These are phyloP conservation scores for Fusarium devonianum DNA, from an alignment of 2,329 filamentous ascomycete genomes.

Conservation along the genomic window DNA sequence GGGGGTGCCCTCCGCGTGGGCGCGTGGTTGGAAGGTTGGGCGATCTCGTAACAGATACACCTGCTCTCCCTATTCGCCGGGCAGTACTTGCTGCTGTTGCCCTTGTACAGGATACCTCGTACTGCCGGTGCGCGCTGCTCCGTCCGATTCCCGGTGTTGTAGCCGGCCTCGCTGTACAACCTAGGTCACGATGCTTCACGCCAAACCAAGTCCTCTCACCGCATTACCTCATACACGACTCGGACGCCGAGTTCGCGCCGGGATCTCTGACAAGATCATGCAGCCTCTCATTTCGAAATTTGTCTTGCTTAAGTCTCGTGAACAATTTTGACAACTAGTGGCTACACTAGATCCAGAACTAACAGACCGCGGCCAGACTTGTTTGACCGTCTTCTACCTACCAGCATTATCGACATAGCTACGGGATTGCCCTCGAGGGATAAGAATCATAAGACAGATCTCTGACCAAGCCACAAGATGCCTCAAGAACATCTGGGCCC, in stretches of 20 bases:
- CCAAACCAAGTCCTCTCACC: conserved; percentile 42
- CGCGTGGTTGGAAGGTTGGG: conserved; percentile 37
- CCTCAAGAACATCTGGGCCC: conserved; percentile 1
- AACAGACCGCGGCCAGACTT: conserved; percentile 21
- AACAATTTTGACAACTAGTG: conserved; percentile 32
- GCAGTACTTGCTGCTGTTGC: conserved; percentile 4
- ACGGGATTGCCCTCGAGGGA: conserved; percentile 6
- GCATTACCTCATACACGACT: conserved; percentile 44
- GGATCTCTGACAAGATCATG: conserved; percentile 39
- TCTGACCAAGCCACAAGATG: conserved; percentile 1
- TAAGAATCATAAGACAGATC: conserved; percentile 20
- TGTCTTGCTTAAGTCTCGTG: conserved; percentile 35
- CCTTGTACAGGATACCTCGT: conserved; percentile 29
- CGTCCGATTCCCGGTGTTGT: conserved; percentile 37
- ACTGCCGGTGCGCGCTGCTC: conserved; percentile 20
- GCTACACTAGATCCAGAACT: conserved; percentile 27
- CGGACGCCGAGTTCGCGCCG: conserved; percentile 42
- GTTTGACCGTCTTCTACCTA: conserved; percentile 8
- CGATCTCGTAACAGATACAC: conserved; percentile 39
- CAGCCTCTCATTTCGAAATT: conserved; percentile 33
- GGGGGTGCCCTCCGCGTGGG: conserved; percentile 29
- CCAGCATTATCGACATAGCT: not conserved
- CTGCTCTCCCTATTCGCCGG: conserved; percentile 17
- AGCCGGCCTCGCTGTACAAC: conserved; percentile 38
- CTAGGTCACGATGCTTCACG: conserved; percentile 38